Conservation (phyloP, 805 yeast species). For the Tetrapisispora iriomotensis region DNA sequence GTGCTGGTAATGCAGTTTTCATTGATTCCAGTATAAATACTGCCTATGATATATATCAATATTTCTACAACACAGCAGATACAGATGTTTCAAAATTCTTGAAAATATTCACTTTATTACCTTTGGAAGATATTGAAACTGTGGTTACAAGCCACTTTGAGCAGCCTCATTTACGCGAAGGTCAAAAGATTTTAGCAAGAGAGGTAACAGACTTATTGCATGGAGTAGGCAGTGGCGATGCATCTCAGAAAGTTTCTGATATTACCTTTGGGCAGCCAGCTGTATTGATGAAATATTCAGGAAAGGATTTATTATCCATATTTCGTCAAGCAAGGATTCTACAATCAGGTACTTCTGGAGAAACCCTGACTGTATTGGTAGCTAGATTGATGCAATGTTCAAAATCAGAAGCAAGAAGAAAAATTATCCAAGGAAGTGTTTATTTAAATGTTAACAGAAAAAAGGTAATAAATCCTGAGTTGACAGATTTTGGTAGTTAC, state of each 20-base stretch:
- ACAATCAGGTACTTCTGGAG: slow-evolving; percentile 21
- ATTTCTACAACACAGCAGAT: slow-evolving; percentile 71
- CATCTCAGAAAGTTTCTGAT: slow-evolving; percentile 57
- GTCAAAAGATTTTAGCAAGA: slow-evolving; percentile 68
- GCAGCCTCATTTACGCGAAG: slow-evolving; percentile 57
- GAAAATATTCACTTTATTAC: slow-evolving; percentile 70
- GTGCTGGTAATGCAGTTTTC: slow-evolving; percentile 94
- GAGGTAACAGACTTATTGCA: slow-evolving; percentile 84
- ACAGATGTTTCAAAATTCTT: slow-evolving; percentile 60
- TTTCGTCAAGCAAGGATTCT: slow-evolving; percentile 17
- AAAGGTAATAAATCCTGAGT: slow-evolving; percentile 41
- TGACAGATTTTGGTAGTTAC: slow-evolving; percentile 35
- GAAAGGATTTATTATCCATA: slow-evolving; percentile 10
- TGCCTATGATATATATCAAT: slow-evolving; percentile 77
- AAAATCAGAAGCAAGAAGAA: slow-evolving; percentile 48
- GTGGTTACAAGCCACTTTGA: slow-evolving; percentile 43
- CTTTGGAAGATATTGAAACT: slow-evolving; percentile 46
- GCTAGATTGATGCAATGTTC: slow-evolving; percentile 39
- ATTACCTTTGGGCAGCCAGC: slow-evolving; percentile 38
- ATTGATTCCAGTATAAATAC: slow-evolving; percentile 66
- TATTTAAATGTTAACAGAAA: slow-evolving; percentile 54
- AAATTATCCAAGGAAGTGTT: slow-evolving; percentile 62
- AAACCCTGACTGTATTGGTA: slow-evolving; percentile 41
- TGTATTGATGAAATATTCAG: slow-evolving; percentile 3
- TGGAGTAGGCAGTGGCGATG: slow-evolving; percentile 65